phyloP scores from a whole-genome alignment of 2,329 filamentous ascomycete genomes.

The Helminthosporium solani region DNA sequence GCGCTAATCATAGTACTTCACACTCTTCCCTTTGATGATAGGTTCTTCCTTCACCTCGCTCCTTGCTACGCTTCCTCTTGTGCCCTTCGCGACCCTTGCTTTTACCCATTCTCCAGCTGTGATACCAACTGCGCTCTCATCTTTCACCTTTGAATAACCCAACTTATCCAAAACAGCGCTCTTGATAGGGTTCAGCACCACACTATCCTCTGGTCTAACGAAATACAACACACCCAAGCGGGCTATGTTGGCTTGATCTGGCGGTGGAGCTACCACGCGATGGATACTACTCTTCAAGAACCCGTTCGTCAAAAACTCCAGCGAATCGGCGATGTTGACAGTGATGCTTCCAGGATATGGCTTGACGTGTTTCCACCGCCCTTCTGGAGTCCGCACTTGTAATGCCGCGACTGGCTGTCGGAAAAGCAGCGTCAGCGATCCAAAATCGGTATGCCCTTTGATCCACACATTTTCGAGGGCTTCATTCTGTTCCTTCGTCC shows the following conservation, averaged over 20 bases:
- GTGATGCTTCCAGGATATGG: conserved; percentile 41
- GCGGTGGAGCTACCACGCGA: conserved; percentile 50
- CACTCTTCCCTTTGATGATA: conserved; percentile 13
- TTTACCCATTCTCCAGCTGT: conserved; percentile 22
- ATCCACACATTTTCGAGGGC: conserved; percentile 36
- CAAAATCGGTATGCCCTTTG: conserved; percentile 57
- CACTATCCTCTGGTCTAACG: conserved; percentile 16
- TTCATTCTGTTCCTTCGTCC: conserved; percentile 49
- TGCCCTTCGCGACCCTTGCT: conserved; percentile 11
- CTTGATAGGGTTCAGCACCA: conserved; percentile 13
- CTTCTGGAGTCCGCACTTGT: conserved; percentile 47
- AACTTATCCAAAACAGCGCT: conserved; percentile 16
- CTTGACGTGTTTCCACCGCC: conserved; percentile 42
- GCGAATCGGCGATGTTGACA: conserved; percentile 42
- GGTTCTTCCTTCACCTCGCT: conserved; percentile 16
- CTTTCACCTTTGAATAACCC: conserved; percentile 12
- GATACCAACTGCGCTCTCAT: conserved; percentile 14
- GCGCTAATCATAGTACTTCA: conserved; percentile 16
- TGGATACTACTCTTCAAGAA: conserved; percentile 52
- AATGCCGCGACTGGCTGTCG: conserved; percentile 58
- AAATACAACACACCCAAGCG: conserved; percentile 23
- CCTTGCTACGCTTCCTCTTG: conserved; percentile 7
- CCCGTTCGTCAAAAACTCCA: conserved; percentile 41
- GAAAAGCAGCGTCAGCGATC: conserved; percentile 57
- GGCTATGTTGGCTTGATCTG: conserved; percentile 50